Evolutionary conservation across 2,329 filamentous ascomycete genomes (phyloP), one percentile per base, ranked within the genome.

Genomic region (Passalora sequoiae): DNA sequence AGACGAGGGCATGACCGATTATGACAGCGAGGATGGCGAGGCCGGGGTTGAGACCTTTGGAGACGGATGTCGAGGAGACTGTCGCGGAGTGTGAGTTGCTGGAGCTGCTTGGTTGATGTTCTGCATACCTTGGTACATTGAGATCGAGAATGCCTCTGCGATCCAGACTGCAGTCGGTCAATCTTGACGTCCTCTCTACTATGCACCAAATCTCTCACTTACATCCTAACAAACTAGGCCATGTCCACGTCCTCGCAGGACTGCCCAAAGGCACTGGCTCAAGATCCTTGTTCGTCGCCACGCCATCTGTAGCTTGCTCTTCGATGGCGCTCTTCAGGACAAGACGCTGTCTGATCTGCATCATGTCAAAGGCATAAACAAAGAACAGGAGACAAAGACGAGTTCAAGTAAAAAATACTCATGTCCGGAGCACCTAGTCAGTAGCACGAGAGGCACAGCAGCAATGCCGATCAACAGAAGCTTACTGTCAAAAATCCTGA

Each of bases 1-100:
- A 54, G 4, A 56, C 51, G 19, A 56, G 24, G 6, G 39, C 35
- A 27, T 56, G 49, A 6, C 53, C 51, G 29, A 55, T 32, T 21
- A 55, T 35, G 37, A 52, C 49, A 9, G 52, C 52, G 9, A 53
- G 36, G 27, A 55, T 51, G n/a, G 46, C 43, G 10, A 55, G 43
- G 4, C 52, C 52, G 4, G 52, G 52, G 24, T 55, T 55, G 3
- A 55, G 38, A 3, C 52, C 52, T 49, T 52, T 52, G 21, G 37
- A 45, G 10, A 55, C 46, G 7, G 50, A 49, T 3, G 47, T 48
- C 3, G 46, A 50, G 3, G 52, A 47, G 9, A 55, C 52, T 51
- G 29, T 32, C n/a, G n/a, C n/a, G 3, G 3, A n/a, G 15, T 32
- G 8, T 13, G 29, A 13, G 15, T 16, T 3, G 8, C 15, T 32